Percentiles rank a stretch among this genome's conserved stretches.
Conservation (phyloP, 495 filamentous ascomycete species). For the Pyronema omphalodes region DNA sequence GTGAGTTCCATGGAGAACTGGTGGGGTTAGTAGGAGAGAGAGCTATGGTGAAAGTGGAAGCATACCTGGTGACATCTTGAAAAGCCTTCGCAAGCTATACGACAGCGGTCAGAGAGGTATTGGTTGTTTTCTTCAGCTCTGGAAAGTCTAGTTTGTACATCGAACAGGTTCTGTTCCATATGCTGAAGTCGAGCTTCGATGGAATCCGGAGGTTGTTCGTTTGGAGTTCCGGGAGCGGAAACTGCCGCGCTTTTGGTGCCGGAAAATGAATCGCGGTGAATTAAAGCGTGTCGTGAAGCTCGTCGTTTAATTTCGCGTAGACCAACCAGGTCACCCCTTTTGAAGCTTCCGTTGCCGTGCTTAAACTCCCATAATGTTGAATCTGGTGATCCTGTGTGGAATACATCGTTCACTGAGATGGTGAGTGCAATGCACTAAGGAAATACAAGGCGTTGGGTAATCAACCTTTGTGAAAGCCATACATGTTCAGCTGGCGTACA, state of each 20-base stretch:
- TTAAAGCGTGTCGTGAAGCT: slow-evolving; percentile 87
- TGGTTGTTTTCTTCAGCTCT: slow-evolving; percentile 72
- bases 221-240: slow-evolving; percentile 67
- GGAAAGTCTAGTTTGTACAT: slow-evolving; percentile 53
- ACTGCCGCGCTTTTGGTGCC: slow-evolving; percentile 45
- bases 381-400: slow-evolving; percentile 90
- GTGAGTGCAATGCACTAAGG: not conserved
- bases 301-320: slow-evolving; percentile 90
- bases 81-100: slow-evolving; percentile 64
- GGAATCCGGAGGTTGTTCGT: slow-evolving; percentile 48
- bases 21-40: slow-evolving; percentile 7
- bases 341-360: slow-evolving; percentile 95
- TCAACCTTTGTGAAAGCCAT: slow-evolving; percentile 97
- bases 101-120: slow-evolving; percentile 60
- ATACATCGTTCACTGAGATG: slow-evolving; percentile 79
- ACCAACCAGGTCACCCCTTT: slow-evolving; percentile 77
- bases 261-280: slow-evolving; percentile 85
- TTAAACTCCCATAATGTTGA: slow-evolving; percentile 97
- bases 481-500: slow-evolving; percentile 96
- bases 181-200: slow-evolving; percentile 54
- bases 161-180: slow-evolving; percentile 68
- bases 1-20: no score
- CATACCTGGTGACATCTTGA: slow-evolving; percentile 53
- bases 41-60: not conserved
- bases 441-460: slow-evolving; percentile 1